Percentiles rank a stretch among this genome's conserved stretches.
Evolutionary conservation across 345 rosid genomes (phyloP).

Genomic region (Aquilaria yunnanensis): DNA sequence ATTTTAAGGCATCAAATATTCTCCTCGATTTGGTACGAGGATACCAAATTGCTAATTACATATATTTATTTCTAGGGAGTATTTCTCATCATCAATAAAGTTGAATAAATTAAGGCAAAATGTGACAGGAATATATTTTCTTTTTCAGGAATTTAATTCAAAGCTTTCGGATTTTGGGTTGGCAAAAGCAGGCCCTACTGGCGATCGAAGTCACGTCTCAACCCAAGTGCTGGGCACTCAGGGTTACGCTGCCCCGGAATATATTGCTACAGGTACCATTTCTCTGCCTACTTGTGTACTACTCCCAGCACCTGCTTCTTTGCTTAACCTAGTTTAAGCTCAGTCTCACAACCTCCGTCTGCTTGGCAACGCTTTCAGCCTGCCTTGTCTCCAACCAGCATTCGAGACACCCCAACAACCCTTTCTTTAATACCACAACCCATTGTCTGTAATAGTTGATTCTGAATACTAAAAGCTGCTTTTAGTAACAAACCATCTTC

Average conservation of each 20-base stretch:
- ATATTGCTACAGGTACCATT: conserved; percentile 45
- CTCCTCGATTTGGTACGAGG: conserved; percentile 61
- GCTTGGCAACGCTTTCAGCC: neutral
- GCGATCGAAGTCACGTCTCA: conserved; percentile 43
- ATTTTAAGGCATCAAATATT: conserved; percentile 78
- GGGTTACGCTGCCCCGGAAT: conserved; percentile 63
- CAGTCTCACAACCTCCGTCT: neutral
- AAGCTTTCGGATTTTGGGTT: conserved; percentile 65
- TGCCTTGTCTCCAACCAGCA: neutral
- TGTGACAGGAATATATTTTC: no score
- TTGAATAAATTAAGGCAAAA: neutral
- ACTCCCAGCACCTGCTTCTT: neutral
- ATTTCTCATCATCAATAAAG: neutral
- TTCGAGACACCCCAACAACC: no score
- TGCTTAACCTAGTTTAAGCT: neutral
- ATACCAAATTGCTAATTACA: neutral
- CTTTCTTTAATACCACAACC: neutral
- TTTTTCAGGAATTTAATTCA: conserved; percentile 41
- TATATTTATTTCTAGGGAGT: no score
- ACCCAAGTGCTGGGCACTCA: conserved; percentile 54
- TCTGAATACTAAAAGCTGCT: neutral
- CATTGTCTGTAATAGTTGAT: neutral
- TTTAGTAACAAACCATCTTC: neutral
- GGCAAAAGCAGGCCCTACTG: conserved; percentile 60
- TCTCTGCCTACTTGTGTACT: neutral